phyloP scores from a whole-genome alignment of 306 rosid genomes.

The Psophocarpus tetragonolobus region DNA sequence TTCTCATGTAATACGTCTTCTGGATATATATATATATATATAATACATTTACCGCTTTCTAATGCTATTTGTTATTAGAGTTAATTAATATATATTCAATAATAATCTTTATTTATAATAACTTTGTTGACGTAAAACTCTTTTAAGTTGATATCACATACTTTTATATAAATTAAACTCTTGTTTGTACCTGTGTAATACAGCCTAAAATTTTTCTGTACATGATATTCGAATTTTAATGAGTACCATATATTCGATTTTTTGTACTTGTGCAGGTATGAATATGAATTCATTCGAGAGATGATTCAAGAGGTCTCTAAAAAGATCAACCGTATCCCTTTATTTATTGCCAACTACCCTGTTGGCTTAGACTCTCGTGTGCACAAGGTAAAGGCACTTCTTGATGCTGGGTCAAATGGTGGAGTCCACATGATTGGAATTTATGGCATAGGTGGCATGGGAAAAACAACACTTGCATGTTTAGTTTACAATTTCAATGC shows the following conservation, averaged over 20 bases:
- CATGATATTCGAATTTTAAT: no score
- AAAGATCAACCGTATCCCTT: neutral
- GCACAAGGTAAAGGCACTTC: neutral
- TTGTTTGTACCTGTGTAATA: no score
- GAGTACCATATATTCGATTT: neutral
- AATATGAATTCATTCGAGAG: neutral
- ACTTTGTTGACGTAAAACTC: no score
- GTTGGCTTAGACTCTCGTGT: neutral
- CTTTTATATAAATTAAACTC: no score
- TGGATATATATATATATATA: no score
- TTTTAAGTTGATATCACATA: no score
- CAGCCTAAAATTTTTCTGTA: no score
- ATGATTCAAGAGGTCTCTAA: neutral
- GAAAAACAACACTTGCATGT: slow-evolving; percentile 14
- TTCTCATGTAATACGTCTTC: no score
- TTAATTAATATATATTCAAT: no score
- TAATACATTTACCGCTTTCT: no score
- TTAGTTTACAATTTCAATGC: slow-evolving; percentile 3
- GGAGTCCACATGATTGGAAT: slow-evolving; percentile 17
- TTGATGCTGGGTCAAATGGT: slow-evolving; percentile 12
- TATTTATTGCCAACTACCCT: neutral
- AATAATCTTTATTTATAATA: no score
- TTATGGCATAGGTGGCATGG: slow-evolving; percentile 21
- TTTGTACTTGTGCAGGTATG: neutral
- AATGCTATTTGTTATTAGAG: no score